These are phyloP conservation scores for Barnettozyma wickerhamii DNA, from an alignment of 805 yeast genomes.

Conservation along the genomic window DNA sequence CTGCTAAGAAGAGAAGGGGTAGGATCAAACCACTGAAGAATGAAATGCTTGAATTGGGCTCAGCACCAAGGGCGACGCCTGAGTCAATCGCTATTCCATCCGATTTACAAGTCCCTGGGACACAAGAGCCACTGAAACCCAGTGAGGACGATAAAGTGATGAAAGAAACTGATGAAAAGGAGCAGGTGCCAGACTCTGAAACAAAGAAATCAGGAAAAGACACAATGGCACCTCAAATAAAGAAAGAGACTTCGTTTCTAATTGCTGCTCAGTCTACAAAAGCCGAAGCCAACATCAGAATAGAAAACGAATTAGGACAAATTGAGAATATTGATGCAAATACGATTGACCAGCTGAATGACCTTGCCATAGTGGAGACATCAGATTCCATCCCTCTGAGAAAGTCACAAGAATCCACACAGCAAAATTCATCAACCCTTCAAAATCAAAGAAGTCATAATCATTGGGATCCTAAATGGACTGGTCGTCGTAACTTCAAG, in stretches of 20 bases:
- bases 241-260: slow-evolving; percentile 13
- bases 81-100: too few species aligned
- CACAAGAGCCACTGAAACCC: background rate
- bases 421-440: slow-evolving; percentile 1
- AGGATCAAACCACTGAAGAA: slow-evolving; percentile 8
- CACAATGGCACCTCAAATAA: too few species aligned
- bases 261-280: slow-evolving; percentile 18
- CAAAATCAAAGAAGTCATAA: slow-evolving; percentile 6
- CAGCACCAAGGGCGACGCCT: too few species aligned
- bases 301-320: slow-evolving; percentile 15
- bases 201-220: background rate
- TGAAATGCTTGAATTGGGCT: background rate
- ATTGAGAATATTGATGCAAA: slow-evolving; percentile 14
- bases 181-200: too few species aligned
- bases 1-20: slow-evolving; percentile 10
- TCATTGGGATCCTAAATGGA: slow-evolving; percentile 22
- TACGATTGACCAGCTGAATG: slow-evolving; percentile 27
- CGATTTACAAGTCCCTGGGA: too few species aligned
- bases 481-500: slow-evolving; percentile 36
- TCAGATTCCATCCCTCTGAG: slow-evolving; percentile 14
- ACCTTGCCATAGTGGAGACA: slow-evolving; percentile 34
- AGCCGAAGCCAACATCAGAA: slow-evolving; percentile 19
- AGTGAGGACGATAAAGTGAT: too few species aligned
- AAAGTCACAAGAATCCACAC: slow-evolving; percentile 1
- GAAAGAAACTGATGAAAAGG: too few species aligned